Evolutionary conservation across 306 rosid species (phyloP).

Genomic region (Myrica gale): DNA sequence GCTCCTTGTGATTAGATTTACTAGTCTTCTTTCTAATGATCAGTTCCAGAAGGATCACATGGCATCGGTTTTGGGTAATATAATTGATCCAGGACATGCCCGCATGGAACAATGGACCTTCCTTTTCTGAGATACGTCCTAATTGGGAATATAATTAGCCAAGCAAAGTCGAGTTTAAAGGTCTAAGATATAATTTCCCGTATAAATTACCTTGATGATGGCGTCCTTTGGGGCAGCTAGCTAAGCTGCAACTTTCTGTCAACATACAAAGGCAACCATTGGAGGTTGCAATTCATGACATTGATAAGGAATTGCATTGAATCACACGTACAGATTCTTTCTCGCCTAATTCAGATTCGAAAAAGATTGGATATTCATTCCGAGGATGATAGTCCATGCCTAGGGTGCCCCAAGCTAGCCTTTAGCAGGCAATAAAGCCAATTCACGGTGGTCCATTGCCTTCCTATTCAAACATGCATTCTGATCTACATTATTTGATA

Average conservation of each 20-base stretch:
- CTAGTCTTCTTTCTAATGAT: too few species aligned
- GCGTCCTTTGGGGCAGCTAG: background rate
- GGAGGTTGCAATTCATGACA: background rate
- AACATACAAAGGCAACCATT: background rate
- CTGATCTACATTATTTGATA: background rate
- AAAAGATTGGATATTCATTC: conserved; percentile 6
- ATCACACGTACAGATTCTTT: conserved; percentile 11
- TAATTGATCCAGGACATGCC: background rate
- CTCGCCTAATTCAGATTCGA: conserved; percentile 23
- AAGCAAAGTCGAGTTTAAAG: background rate
- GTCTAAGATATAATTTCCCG: background rate
- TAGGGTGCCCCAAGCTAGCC: background rate
- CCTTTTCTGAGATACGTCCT: background rate
- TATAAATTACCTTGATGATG: background rate
- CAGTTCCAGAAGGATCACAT: too few species aligned
- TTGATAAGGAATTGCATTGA: conserved; percentile 2
- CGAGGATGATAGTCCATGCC: background rate
- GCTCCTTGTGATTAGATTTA: too few species aligned
- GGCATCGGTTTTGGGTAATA: too few species aligned
- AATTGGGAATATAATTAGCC: background rate
- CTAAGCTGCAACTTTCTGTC: background rate
- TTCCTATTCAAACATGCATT: background rate
- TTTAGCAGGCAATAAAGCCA: background rate
- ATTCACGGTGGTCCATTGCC: background rate
- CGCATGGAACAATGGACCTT: background rate